A percentile compares a stretch with the other conserved stretches of the same genome.
phyloP scores from a whole-genome alignment of 768 basidiomycete genomes.

The Phlegmacium glaucopus region DNA sequence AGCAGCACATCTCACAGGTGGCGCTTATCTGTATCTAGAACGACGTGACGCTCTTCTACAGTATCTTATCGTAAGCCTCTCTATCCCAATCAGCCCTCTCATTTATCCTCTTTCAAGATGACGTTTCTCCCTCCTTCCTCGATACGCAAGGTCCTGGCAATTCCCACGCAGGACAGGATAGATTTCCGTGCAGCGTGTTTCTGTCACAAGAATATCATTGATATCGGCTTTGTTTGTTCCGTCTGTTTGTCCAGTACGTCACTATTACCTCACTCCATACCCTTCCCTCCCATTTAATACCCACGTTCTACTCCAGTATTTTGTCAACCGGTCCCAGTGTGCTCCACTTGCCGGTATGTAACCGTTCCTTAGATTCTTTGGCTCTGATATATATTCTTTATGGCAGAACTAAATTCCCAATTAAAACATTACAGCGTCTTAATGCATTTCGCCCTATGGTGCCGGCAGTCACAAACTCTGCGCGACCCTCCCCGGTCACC shows the following conservation, averaged over 20 bases:
- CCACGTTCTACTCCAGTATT: conserved; percentile 57
- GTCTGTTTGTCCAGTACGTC: conserved; percentile 91
- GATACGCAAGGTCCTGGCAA: conserved; percentile 72
- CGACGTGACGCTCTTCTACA: conserved; percentile 86
- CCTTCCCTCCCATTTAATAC: conserved; percentile 2
- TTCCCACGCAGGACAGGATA: conserved; percentile 91
- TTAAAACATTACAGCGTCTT: conserved; percentile 84
- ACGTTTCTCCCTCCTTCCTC: conserved; percentile 57
- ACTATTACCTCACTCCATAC: neutral
- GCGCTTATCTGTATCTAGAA: conserved; percentile 85
- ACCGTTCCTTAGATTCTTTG: conserved; percentile 7
- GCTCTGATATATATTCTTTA: conserved; percentile 3
- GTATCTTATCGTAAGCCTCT: conserved; percentile 65
- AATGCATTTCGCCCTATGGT: conserved; percentile 52
- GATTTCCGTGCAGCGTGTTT: conserved; percentile 98
- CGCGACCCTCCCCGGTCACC: conserved; percentile 28
- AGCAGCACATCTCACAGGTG: conserved; percentile 92
- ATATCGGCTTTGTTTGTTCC: conserved; percentile 97
- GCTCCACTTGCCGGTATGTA: conserved; percentile 87
- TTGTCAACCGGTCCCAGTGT: conserved; percentile 90
- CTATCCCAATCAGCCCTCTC: conserved; percentile 3
- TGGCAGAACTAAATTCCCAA: conserved; percentile 87
- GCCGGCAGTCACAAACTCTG: conserved; percentile 13
- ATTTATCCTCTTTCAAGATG: conserved; percentile 54
- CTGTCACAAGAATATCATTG: conserved; percentile 96